Evolutionary conservation across 345 rosid genomes (phyloP).

Genomic region (Erodium maritimum): DNA sequence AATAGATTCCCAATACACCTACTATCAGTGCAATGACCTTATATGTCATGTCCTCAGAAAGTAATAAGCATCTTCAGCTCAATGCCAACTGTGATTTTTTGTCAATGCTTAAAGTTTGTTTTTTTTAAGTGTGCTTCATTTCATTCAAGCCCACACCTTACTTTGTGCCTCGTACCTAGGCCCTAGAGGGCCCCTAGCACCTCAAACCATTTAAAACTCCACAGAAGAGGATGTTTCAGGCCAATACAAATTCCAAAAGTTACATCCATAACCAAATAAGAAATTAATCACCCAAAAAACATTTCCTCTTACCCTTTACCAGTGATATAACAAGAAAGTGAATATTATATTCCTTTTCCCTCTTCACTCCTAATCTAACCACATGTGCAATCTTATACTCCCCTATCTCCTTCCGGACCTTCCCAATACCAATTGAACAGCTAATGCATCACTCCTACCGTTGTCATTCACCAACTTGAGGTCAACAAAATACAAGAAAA

Average conservation of each 20-base stretch:
- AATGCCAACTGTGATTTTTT: too few species aligned
- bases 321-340: background rate
- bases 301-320: background rate
- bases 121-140: too few species aligned
- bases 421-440: background rate
- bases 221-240: too few species aligned
- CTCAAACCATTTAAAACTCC: too few species aligned
- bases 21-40: background rate
- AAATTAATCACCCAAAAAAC: background rate
- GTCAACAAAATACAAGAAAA: background rate
- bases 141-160: too few species aligned
- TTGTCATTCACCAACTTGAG: background rate
- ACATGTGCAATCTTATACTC: background rate
- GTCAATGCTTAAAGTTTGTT: too few species aligned
- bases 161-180: too few species aligned
- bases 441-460: background rate
- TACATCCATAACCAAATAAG: background rate
- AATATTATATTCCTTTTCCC: background rate
- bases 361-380: background rate
- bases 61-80: too few species aligned
- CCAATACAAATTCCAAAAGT: background rate
- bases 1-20: background rate
- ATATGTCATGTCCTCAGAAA: background rate
- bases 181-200: too few species aligned
- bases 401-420: background rate